Base-by-base conservation (phyloP, 345 rosid genomes). In the Dimocarpus longan region DNA sequence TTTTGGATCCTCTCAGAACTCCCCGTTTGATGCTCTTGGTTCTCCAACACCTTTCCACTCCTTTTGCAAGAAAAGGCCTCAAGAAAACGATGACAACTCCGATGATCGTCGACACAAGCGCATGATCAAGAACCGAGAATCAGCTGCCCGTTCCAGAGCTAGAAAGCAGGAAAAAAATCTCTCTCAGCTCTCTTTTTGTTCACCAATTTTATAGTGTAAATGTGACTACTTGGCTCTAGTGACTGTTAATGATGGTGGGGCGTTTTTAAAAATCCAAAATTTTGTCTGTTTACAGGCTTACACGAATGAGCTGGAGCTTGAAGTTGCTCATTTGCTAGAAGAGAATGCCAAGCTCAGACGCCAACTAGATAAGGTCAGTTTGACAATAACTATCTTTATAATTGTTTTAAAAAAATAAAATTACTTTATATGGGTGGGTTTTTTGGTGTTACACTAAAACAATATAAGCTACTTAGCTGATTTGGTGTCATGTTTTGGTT, bases 101-200 rank as follows among this genome's bases (percentile, higher is more conserved):
- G 62, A 52, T 37, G 88, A 86, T 24, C 84, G 80, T 75, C 75
- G 87, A 21, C 78, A 78, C n/a, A 86, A 86, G 76, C 86, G 93
- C 57, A 76, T 75, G 90, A 87, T 90, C 71, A 90, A 88, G 84
- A 90, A 88, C 80, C 81, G 93, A 78, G 93, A 90, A 75, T 88
- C 93, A 21, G 90, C 93, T 6, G 90, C 88, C 50, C 86, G 92
- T 64, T 90, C 90, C 78, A 80, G 93, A 43, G 89, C 90, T n/a
- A 82, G 90, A 72, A 90, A 84, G 78, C 93, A 88, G 89, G 93
- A 60, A 24, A 26, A 24, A 80, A 24, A 59, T 84, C 22, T 59
- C 71, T 70, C 21, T 54, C 66, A 48, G 60, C 40, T 21, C 18
- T 7, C 39, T 48, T 2, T 40, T 15, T 5, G n/a, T 22, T 43